A percentile compares a stretch with the other conserved stretches of the same genome.
Conservation (phyloP, 2,329 filamentous ascomycete species). For the Penicillium sp. region DNA sequence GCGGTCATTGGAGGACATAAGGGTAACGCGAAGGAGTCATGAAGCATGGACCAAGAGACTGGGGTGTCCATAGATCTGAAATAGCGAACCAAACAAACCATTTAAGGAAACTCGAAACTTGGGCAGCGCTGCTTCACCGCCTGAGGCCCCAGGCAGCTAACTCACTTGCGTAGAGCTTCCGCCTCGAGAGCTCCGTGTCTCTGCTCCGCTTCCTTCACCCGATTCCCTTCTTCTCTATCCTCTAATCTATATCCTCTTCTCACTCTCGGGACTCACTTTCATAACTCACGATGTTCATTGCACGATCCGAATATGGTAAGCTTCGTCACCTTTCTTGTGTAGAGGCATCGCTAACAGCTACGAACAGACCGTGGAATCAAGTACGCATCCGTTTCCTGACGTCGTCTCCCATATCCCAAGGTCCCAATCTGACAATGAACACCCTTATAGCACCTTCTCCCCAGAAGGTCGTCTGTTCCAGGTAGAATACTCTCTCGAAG, state of each 20-base stretch:
- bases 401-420: not conserved
- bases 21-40: conserved; percentile 24
- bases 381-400: conserved; percentile 49
- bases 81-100: conserved; percentile 6
- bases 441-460: conserved; percentile 78
- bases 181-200: conserved; percentile 28
- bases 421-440: conserved; percentile 21
- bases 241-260: not conserved
- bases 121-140: conserved; percentile 16
- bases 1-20: conserved; percentile 40
- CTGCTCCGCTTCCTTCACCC: conserved; percentile 13
- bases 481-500: conserved; percentile 99
- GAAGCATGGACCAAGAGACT: conserved; percentile 11
- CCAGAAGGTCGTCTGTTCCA: conserved; percentile 99
- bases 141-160: conserved; percentile 32
- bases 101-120: conserved; percentile 8
- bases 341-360: conserved; percentile 35
- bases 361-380: conserved; percentile 69
- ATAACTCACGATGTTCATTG: conserved; percentile 87
- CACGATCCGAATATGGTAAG: conserved; percentile 99
- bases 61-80: conserved; percentile 1
- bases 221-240: conserved; percentile 1
- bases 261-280: conserved; percentile 4
- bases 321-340: conserved; percentile 27
- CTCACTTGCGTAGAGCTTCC: conserved; percentile 35